Conservation (phyloP, 2,329 filamentous ascomycete genomes). For the Curvularia lunata region DNA sequence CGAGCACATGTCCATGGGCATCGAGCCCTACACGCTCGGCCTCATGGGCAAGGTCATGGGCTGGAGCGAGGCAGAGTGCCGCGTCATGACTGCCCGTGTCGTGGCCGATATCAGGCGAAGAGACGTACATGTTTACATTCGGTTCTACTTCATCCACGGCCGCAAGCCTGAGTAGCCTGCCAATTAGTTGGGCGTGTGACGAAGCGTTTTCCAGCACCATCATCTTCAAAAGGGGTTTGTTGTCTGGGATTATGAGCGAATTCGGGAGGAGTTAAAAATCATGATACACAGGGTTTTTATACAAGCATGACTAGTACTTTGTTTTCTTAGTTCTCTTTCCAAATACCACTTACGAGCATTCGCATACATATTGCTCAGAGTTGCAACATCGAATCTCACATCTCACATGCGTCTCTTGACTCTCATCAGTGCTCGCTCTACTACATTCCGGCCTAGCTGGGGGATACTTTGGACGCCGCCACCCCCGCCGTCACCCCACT, state of each 20-base stretch:
- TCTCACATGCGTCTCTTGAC: slow-evolving; percentile 47
- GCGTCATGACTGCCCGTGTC: slow-evolving; percentile 44
- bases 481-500: slow-evolving; percentile 19
- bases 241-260: background rate
- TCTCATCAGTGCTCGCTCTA: slow-evolving; percentile 44
- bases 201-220: background rate
- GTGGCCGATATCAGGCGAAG: slow-evolving; percentile 39
- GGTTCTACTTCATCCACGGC: slow-evolving; percentile 46
- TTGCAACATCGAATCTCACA: background rate
- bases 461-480: slow-evolving; percentile 41
- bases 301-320: background rate
- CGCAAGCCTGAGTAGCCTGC: slow-evolving; percentile 28
- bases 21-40: slow-evolving; percentile 47
- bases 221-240: background rate
- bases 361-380: background rate
- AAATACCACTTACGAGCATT: too few species aligned
- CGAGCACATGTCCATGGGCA: slow-evolving; percentile 45
- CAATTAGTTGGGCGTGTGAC: background rate
- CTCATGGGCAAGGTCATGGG: slow-evolving; percentile 46
- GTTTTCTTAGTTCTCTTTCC: too few species aligned
- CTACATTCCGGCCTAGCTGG: slow-evolving; percentile 43
- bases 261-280: background rate
- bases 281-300: background rate
- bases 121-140: slow-evolving; percentile 41
- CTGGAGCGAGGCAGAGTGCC: slow-evolving; percentile 45